These are phyloP conservation scores for Eucalyptus victrix DNA, from an alignment of 345 rosid genomes.

Conservation along the genomic window DNA sequence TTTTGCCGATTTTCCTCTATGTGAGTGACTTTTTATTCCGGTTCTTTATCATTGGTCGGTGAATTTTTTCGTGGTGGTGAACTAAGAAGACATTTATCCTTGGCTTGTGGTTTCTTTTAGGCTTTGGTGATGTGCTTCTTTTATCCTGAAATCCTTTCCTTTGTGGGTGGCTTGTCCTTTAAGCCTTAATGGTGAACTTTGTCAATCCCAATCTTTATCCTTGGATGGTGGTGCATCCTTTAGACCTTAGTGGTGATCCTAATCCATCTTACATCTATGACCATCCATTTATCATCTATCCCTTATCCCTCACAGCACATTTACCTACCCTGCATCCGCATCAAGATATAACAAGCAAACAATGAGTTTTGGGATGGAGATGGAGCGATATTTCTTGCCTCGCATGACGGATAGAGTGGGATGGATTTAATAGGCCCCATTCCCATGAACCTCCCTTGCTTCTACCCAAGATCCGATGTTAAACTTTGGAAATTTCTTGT, in stretches of 20 bases:
- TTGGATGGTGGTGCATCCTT: too few species aligned
- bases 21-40: rapidly evolving
- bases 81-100: too few species aligned
- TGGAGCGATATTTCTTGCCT: neutral
- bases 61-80: too few species aligned
- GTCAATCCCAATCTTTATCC: too few species aligned
- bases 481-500: neutral
- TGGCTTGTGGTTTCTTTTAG: too few species aligned
- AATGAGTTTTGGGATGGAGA: neutral
- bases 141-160: too few species aligned
- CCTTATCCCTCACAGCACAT: neutral
- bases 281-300: neutral
- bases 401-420: neutral
- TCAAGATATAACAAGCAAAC: neutral
- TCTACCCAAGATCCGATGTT: neutral
- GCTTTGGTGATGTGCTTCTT: too few species aligned
- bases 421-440: neutral
- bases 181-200: too few species aligned
- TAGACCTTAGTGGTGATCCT: too few species aligned
- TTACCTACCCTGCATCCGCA: neutral
- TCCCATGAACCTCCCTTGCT: neutral
- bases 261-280: neutral
- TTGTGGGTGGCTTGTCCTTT: neutral
- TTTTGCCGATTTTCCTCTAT: too few species aligned
- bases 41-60: too few species aligned